Evolutionary conservation across 2,329 filamentous ascomycete genomes (phyloP).

Genomic region (Incumbomyces lentus): DNA sequence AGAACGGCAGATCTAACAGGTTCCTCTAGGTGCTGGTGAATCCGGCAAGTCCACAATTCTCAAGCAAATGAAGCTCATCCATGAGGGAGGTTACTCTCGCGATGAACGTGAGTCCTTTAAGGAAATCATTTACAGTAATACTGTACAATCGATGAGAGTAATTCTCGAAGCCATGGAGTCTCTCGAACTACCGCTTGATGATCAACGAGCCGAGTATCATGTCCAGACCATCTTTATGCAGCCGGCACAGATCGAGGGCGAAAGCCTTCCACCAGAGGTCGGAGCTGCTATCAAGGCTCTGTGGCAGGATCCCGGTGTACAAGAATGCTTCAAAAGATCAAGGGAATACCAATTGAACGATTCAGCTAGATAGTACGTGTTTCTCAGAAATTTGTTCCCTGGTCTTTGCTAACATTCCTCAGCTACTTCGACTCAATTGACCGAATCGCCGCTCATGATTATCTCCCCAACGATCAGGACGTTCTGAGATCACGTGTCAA

Average conservation of each 20-base stretch:
- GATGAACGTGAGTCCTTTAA: conserved; percentile 66
- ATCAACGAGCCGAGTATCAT: conserved; percentile 89
- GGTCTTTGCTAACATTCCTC: conserved; percentile 27
- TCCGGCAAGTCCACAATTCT: conserved; percentile 90
- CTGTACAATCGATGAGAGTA: conserved; percentile 60
- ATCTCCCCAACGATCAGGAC: conserved; percentile 91
- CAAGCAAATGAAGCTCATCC: conserved; percentile 98
- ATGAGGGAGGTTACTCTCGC: conserved; percentile 96
- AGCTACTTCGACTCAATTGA: conserved; percentile 96
- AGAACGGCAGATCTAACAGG: background rate
- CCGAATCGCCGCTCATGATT: conserved; percentile 81
- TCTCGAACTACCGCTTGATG: conserved; percentile 70
- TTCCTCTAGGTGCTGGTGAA: conserved; percentile 75
- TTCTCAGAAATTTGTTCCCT: background rate
- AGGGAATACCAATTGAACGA: conserved; percentile 95
- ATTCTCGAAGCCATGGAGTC: conserved; percentile 61
- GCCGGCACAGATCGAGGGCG: conserved; percentile 89
- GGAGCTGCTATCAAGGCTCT: conserved; percentile 84
- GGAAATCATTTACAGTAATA: conserved; percentile 64
- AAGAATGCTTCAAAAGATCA: conserved; percentile 90
- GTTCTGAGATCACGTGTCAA: conserved; percentile 92
- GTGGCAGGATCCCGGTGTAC: conserved; percentile 87
- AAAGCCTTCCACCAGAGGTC: conserved; percentile 87
- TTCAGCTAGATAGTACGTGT: conserved; percentile 81
- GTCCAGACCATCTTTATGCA: conserved; percentile 99